Evolutionary conservation across 2,329 filamentous ascomycete genomes (phyloP), one percentile per base, ranked within the genome.

Genomic region (Aschersonia sp.): DNA sequence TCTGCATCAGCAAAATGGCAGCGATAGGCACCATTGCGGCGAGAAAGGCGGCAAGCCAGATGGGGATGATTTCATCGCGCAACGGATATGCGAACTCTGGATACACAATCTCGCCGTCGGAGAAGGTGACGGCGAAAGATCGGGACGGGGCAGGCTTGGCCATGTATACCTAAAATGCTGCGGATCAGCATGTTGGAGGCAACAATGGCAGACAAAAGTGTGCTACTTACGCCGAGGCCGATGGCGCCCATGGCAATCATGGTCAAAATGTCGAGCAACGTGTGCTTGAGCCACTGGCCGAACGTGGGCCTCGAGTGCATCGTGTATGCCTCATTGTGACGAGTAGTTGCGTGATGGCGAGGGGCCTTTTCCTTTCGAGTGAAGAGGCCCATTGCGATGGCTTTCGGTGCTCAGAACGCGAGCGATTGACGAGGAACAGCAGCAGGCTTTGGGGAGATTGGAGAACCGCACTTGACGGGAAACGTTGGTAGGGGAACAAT

Each of bases 1-100:
- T 72, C 61, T 87, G 82, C 65, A 80, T 74, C 47, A 79, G 54
- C 3, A 84, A 63, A 55, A 87, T 77, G 59, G 83, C 63, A 51
- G 69, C 60, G 55, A 87, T 81, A 7, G 84, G 83, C 30, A 87
- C 66, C 2, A 86, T 59, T 32, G 73, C 67, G 11, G 76, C 80
- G 14, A 87, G 68, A 14, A 87, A 62, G 1, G 82, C 83, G 8
- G 82, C 81, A 1, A 76, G 69, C 77, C 78, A 85, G 57, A 84
- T 85, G 30, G 83, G 82, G 6, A 87, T 62, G 57, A 85, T 82
- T 55, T 85, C 80, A 43, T 81, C 75, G 51, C 83, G 78, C 30
- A 84, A 62, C 1, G 83, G 81, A 58, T 85, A 86, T 31, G 80
- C 81, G 54, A 85, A 85, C 50, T 85, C 59, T 0, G 83, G 83